phyloP scores from a whole-genome alignment of 2,329 filamentous ascomycete species.

The Ceratocystis harringtonii region DNA sequence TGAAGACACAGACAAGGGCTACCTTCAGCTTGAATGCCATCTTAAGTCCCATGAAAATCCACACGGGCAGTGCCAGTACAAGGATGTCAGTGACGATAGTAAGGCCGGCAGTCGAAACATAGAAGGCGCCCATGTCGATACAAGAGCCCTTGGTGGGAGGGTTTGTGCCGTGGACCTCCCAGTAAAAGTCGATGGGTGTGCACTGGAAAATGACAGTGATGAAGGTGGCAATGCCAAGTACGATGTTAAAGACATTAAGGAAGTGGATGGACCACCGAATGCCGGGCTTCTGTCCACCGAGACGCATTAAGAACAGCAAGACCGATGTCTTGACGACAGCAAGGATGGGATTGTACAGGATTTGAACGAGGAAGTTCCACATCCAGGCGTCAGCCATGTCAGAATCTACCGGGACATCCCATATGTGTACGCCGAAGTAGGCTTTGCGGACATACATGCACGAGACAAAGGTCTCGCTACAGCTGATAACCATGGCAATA shows the following conservation, averaged over 20 bases:
- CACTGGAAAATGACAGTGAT: constrained; percentile 29
- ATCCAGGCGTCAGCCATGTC: constrained; percentile 19
- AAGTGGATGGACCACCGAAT: constrained; percentile 23
- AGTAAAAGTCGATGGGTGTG: constrained; percentile 25
- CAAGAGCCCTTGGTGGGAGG: constrained; percentile 23
- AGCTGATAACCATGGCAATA: constrained; percentile 20
- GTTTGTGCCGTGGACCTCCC: constrained; percentile 19
- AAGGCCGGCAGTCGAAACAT: constrained; percentile 25
- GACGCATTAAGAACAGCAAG: constrained; percentile 31
- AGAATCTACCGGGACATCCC: constrained; percentile 17
- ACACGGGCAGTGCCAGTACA: constrained; percentile 27
- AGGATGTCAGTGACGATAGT: constrained; percentile 30
- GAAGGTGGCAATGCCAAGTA: constrained; percentile 26
- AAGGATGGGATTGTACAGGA: constrained; percentile 32
- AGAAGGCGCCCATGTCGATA: constrained; percentile 23
- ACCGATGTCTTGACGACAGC: constrained; percentile 32
- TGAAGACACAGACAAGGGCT: constrained; percentile 28
- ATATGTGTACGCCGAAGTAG: constrained; percentile 23
- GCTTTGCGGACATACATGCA: constrained; percentile 23
- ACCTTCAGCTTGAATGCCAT: constrained; percentile 27
- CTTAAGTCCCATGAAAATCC: constrained; percentile 28
- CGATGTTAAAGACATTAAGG: constrained; percentile 25
- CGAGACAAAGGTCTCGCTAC: constrained; percentile 11
- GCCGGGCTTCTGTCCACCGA: constrained; percentile 26
- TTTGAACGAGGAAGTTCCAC: constrained; percentile 28